Evolutionary conservation across 306 rosid genomes (phyloP).

Genomic region (Medicago arabica): DNA sequence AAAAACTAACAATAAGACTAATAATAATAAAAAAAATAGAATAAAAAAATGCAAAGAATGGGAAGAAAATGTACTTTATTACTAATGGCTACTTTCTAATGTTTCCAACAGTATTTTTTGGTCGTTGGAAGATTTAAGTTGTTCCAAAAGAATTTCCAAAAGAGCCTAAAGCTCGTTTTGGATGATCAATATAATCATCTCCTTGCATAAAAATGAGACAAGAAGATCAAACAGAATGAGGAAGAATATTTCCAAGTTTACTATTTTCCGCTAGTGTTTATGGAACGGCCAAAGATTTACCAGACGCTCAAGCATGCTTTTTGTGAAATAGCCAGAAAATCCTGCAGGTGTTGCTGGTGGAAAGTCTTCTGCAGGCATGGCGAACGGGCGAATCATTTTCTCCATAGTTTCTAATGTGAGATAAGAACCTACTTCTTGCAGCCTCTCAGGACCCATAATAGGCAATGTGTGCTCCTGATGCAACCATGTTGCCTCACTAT

Average conservation of each 20-base stretch:
- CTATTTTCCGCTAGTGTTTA: conserved; percentile 69
- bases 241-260: background rate
- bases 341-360: conserved; percentile 84
- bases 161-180: conserved; percentile 44
- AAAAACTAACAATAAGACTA: background rate
- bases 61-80: conserved; percentile 13
- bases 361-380: conserved; percentile 99
- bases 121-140: conserved; percentile 15
- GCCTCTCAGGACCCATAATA: conserved; percentile 95
- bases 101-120: conserved; percentile 35
- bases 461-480: conserved; percentile 95
- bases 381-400: conserved; percentile 90
- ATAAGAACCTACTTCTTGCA: conserved; percentile 83
- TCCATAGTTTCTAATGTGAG: conserved; percentile 90
- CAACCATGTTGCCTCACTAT: conserved; percentile 69
- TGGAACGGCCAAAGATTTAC: conserved; percentile 97
- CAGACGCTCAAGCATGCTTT: conserved; percentile 91
- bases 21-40: background rate
- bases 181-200: conserved; percentile 38
- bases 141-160: conserved; percentile 31
- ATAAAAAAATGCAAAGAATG: background rate
- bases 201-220: background rate
- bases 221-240: background rate
- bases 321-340: conserved; percentile 91
- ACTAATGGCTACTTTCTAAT: conserved; percentile 30